Evolutionary conservation across 164 flowering plant genomes (phyloP), one percentile per base, ranked within the genome.

Genomic region (Magnolia changhungtana): DNA sequence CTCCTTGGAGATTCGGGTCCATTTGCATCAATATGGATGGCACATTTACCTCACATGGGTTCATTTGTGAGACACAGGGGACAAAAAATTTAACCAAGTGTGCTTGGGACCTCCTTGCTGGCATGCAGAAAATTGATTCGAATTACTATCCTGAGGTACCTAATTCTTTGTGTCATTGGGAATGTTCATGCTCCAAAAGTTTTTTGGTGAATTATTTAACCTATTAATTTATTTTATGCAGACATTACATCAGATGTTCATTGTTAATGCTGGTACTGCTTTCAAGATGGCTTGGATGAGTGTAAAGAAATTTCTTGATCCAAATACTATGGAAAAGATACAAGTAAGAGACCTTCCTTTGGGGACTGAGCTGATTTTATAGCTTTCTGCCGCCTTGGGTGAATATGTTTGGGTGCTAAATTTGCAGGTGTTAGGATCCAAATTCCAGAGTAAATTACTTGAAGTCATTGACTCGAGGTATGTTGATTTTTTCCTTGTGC

Each of bases 261-360:
- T 96, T 76, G 96, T 94, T 71, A 96, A 96, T 89, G 98, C 97
- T 83, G 96, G 98, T 71, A 80, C 93, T 82, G 96, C 90, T 31
- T 96, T 96, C 85, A 92, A 89, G 83, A 81, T 92, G 92, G 89
- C 94, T 74, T 96, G 96, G 98, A 93, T 89, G 63, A 89, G 96
- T 64, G 97, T 91, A 49, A 90, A 89, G 85, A 91, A 86, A 67
- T 90, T 92, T 83, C 89, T 94, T 76, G 99, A 96, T 80, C 69
- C 91, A 69, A 90, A 88, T 79, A 96, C 98, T 45, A 82, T 89
- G 31, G 82, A 88, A 19, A 96, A 96, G 87, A 92, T 96, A 80
- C 94, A 96, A 77, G 99, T 92, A 80, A 80, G 76, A 67, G 45
- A 52, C 50, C 61, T n/a, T 50, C 55, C 21, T 27, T 2, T 19